Conservation (phyloP, 805 yeast genomes). For the Lipomyces lipofer region DNA sequence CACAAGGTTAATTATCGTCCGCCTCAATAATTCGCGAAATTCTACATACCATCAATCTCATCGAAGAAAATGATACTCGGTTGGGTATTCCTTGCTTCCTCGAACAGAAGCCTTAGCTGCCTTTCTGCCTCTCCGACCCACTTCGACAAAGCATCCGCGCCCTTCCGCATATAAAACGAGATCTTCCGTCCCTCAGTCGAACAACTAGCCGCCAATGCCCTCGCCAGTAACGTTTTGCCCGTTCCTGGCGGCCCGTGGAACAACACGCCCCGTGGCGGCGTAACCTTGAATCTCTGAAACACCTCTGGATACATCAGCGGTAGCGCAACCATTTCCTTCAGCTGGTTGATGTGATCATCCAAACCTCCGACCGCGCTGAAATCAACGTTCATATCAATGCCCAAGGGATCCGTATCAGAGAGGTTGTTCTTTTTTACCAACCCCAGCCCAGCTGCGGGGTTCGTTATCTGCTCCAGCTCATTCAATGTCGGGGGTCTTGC, state of each 20-base stretch:
- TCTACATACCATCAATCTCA: conserved; percentile 79
- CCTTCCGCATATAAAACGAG: conserved; percentile 96
- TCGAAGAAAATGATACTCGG: conserved; percentile 96
- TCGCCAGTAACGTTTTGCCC: conserved; percentile 96
- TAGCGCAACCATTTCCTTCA: conserved; percentile 94
- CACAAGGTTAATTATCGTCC: too few species aligned
- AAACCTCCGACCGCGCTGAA: conserved; percentile 88
- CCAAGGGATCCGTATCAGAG: conserved; percentile 92
- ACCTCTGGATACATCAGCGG: conserved; percentile 93
- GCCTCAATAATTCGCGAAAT: too few species aligned
- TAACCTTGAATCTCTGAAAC: conserved; percentile 81
- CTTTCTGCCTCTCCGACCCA: conserved; percentile 99
- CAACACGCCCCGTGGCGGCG: conserved; percentile 96
- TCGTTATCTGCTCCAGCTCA: conserved; percentile 32
- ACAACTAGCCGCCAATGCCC: conserved; percentile 95
- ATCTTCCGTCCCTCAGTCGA: conserved; percentile 81
- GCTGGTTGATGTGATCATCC: conserved; percentile 83
- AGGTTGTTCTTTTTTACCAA: conserved; percentile 55
- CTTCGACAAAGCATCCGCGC: conserved; percentile 94
- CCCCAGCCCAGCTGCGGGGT: conserved; percentile 31
- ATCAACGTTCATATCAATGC: conserved; percentile 82
- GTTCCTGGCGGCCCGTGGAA: conserved; percentile 99
- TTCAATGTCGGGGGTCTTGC: conserved; percentile 22
- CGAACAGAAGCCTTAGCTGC: conserved; percentile 84
- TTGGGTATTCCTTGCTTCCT: conserved; percentile 93